Evolutionary conservation across 371 early-diverging fungal species (phyloP).

Genomic region (Lichtheimia corymbifera): DNA sequence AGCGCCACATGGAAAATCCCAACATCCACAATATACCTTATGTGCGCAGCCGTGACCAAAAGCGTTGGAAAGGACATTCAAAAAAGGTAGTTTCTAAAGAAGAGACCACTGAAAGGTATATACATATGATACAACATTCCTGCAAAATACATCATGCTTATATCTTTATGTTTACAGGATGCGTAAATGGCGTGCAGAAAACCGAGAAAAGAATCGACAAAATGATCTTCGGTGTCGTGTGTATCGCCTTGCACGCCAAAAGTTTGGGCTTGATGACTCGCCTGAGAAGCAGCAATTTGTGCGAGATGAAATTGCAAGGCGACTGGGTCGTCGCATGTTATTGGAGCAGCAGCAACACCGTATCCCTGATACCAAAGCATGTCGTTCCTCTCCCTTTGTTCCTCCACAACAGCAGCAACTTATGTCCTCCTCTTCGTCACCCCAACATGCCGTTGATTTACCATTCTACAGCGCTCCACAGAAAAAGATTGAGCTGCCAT

Average conservation of each 20-base stretch:
- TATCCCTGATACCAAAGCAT: too few species aligned
- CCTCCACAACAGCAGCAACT: not conserved
- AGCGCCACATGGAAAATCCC: slow-evolving; percentile 32
- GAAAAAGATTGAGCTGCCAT: slow-evolving; percentile 48
- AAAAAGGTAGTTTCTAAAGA: slow-evolving; percentile 48
- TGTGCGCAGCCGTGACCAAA: slow-evolving; percentile 51
- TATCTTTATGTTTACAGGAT: slow-evolving; percentile 26
- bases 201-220: slow-evolving; percentile 59
- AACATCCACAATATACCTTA: slow-evolving; percentile 45
- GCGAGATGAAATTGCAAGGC: slow-evolving; percentile 53
- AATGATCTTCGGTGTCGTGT: slow-evolving; percentile 72
- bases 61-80: slow-evolving; percentile 54
- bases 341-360: slow-evolving; percentile 12
- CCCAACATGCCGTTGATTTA: slow-evolving; percentile 20
- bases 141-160: not conserved
- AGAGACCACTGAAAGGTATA: slow-evolving; percentile 47
- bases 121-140: not conserved
- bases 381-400: too few species aligned
- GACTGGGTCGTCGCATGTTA: slow-evolving; percentile 29
- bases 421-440: too few species aligned
- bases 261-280: slow-evolving; percentile 59
- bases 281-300: slow-evolving; percentile 61
- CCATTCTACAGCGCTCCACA: slow-evolving; percentile 47
- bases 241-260: slow-evolving; percentile 62
- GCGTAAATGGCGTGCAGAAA: slow-evolving; percentile 61